phyloP scores from a whole-genome alignment of 306 rosid species.

The Myrica gale region DNA sequence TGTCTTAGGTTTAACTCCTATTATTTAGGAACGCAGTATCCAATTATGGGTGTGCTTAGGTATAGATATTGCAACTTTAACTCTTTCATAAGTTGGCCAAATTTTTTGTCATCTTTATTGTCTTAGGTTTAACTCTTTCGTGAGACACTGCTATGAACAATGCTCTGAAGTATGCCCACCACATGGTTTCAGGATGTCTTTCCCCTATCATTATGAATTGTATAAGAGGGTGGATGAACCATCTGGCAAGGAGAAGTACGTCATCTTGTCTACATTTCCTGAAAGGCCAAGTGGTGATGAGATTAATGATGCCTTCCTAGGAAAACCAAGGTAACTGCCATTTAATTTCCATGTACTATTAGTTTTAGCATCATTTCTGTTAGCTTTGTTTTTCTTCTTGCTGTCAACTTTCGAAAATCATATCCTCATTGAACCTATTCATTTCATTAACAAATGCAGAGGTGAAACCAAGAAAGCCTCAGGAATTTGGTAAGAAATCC shows the following conservation, averaged over 20 bases:
- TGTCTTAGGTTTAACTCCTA: constrained; percentile 34
- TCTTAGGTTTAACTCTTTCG: background rate
- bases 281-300: constrained; percentile 64
- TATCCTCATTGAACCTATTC: constrained; percentile 27
- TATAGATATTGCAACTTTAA: constrained; percentile 29
- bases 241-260: constrained; percentile 67
- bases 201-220: constrained; percentile 69
- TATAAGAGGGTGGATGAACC: constrained; percentile 84
- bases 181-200: constrained; percentile 48
- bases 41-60: constrained; percentile 95
- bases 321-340: constrained; percentile 60
- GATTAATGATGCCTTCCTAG: constrained; percentile 63
- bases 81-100: constrained; percentile 5
- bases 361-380: background rate
- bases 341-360: background rate
- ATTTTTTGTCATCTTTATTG: background rate
- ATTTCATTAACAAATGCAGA: constrained; percentile 32
- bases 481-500: constrained; percentile 45
- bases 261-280: constrained; percentile 55
- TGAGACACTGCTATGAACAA: background rate
- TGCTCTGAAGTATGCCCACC: background rate
- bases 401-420: constrained; percentile 7
- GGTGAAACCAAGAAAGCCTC: constrained; percentile 33
- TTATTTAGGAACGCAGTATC: constrained; percentile 95
- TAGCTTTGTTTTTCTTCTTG: constrained; percentile 2